Conservation (phyloP, 2,329 filamentous ascomycete species). For the Cladophialophora immunda region DNA sequence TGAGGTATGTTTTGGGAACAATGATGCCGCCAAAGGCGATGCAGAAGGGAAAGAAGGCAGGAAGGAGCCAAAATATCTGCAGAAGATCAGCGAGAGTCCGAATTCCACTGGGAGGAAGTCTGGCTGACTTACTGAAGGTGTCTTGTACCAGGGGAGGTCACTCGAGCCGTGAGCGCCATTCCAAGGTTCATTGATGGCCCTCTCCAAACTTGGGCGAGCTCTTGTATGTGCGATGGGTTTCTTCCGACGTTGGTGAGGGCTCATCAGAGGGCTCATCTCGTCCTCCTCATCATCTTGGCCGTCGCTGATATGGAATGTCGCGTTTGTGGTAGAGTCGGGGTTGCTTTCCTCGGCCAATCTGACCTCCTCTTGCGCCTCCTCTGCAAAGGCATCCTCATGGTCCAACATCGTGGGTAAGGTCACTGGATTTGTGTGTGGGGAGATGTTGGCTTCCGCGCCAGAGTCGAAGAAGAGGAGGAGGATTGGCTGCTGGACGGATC, state of each 20-base stretch:
- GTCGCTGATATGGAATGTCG: constrained; percentile 29
- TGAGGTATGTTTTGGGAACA: constrained; percentile 87
- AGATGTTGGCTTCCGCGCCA: neutral
- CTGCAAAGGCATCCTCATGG: constrained; percentile 46
- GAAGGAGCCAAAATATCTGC: constrained; percentile 83
- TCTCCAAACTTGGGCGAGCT: constrained; percentile 36
- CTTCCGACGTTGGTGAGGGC: constrained; percentile 25
- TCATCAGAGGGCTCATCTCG: constrained; percentile 45
- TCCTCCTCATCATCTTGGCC: constrained; percentile 39
- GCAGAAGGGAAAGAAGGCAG: constrained; percentile 81
- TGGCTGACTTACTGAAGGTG: constrained; percentile 55
- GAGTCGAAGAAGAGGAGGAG: neutral
- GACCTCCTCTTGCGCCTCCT: constrained; percentile 46
- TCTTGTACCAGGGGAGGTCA: constrained; percentile 57
- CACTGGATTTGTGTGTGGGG: neutral
- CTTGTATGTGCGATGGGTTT: constrained; percentile 26
- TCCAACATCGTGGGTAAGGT: constrained; percentile 42
- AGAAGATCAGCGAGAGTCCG: constrained; percentile 24
- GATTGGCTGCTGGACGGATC: neutral
- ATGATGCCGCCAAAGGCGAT: constrained; percentile 85
- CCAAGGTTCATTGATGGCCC: constrained; percentile 40
- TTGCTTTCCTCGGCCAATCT: constrained; percentile 28
- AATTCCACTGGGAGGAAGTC: constrained; percentile 13
- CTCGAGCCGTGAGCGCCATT: constrained; percentile 48
- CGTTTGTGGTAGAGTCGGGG: constrained; percentile 12